Evolutionary conservation across 345 rosid genomes (phyloP).

Genomic region (Lepidium aucheri): DNA sequence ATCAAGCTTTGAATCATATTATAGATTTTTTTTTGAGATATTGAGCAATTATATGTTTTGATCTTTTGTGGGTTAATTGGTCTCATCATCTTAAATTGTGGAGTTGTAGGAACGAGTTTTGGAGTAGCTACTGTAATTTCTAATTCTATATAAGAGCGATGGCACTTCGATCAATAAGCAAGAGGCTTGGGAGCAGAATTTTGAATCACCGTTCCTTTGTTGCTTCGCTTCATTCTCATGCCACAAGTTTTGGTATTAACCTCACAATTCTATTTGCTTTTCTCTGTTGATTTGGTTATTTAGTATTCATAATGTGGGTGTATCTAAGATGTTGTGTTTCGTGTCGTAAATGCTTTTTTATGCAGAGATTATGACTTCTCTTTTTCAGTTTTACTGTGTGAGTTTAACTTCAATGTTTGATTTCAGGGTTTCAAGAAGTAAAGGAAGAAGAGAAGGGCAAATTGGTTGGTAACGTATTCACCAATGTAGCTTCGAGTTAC

Average conservation of each 20-base stretch:
- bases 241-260: constrained; percentile 83
- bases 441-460: constrained; percentile 78
- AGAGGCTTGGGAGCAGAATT: constrained; percentile 29
- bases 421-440: constrained; percentile 82
- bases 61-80: too few relatives aligned
- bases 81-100: not conserved
- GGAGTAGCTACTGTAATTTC: not conserved
- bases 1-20: too few relatives aligned
- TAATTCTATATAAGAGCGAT: constrained; percentile 10
- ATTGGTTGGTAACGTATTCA: constrained; percentile 83
- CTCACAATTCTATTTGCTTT: not conserved
- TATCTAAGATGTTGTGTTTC: not conserved
- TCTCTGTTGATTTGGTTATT: not conserved
- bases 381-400: not conserved
- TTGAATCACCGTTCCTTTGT: constrained; percentile 21
- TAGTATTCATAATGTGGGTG: not conserved
- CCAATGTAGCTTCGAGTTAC: constrained; percentile 80
- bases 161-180: constrained; percentile 35
- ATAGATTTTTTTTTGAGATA: too few relatives aligned
- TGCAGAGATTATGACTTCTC: not conserved
- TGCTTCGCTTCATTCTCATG: constrained; percentile 71
- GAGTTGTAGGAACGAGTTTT: not conserved
- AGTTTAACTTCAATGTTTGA: not conserved
- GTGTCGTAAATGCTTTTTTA: not conserved
- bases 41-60: too few relatives aligned